Base-by-base conservation (phyloP, 2,329 filamentous ascomycete species). In the Colletotrichum aenigma region DNA sequence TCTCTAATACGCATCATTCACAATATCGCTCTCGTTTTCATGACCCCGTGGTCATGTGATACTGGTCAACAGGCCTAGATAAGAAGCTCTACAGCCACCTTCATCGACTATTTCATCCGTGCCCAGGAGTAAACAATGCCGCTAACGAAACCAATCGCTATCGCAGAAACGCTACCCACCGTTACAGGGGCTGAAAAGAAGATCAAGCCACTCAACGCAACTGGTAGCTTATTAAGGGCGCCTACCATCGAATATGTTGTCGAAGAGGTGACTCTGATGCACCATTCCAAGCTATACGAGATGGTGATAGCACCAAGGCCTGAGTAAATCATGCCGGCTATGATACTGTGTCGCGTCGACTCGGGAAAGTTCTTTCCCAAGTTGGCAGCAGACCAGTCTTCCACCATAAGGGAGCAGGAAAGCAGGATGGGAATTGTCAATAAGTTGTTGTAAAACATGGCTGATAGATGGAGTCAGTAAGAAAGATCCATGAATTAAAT, bases 361-460 rank as follows among this genome's bases (percentile, higher is more conserved):
- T 87, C 80, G 3, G 97, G 97, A 88, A 99, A 98, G 89, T 98
- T 98, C 85, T 90, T 92, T 79, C 88, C 86, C 79, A 99, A 87
- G 87, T 99, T 99, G 77, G 90, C 89, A 66, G 91, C 88, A 7
- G 96, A 98, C 97, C 97, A 99, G 87, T 98, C 95, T 85, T 99
- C 97, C 79, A 94, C 88, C 78, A 98, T 81, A 69, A 98, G 88
- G 34, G 96, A 97, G 84, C 93, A 93, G 80, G 95, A 84, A 74
- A 98, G 85, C 68, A 99, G 92, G 81, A 98, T 93, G 32, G 97
- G 97, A 78, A 99, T 98, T 72, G 96, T 98, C 79, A 99, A 92
- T 64, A 98, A 91, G 87, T 99, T 98, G 92, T 99, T 99, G 91
- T 99, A 99, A 88, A 97, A 98, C 97, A 98, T 99, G 83, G 96